Conservation (phyloP, 768 basidiomycete genomes). For the Tulasnella sp. region DNA sequence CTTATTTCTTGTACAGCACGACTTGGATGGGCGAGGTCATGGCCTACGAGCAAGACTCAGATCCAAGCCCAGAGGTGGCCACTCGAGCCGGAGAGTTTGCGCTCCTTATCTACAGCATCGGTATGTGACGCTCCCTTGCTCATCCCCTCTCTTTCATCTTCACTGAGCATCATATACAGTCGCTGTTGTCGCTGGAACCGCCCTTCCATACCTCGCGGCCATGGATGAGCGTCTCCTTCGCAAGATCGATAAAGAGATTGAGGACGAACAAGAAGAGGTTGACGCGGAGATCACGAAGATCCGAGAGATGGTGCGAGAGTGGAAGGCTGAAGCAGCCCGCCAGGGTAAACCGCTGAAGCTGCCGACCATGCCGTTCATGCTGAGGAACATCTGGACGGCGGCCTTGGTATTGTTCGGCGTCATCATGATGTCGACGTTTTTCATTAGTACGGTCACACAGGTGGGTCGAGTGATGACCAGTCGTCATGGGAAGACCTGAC, state of each 20-base stretch:
- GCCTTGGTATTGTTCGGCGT: conserved; percentile 70
- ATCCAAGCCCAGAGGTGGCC: conserved; percentile 75
- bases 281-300: conserved; percentile 64
- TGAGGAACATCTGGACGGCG: conserved; percentile 89
- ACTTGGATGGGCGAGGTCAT: conserved; percentile 92
- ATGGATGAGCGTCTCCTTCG: conserved; percentile 73
- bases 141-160: conserved; percentile 14
- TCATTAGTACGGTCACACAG: conserved; percentile 67
- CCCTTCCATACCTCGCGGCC: conserved; percentile 70
- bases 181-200: conserved; percentile 68
- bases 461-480: conserved; percentile 27
- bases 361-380: conserved; percentile 80
- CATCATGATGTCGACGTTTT: conserved; percentile 73
- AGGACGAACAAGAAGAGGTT: conserved; percentile 53
- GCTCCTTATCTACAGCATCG: conserved; percentile 81
- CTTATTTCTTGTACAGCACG: conserved; percentile 40
- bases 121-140: conserved; percentile 33
- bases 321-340: conserved; percentile 75
- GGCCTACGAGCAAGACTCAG: conserved; percentile 60
- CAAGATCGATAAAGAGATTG: conserved; percentile 32
- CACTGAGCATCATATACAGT: conserved; percentile 37
- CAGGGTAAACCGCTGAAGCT: conserved; percentile 64
- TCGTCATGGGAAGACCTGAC: not conserved
- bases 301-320: conserved; percentile 56
- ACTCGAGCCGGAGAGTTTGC: conserved; percentile 80